Percentiles rank a stretch among this genome's conserved stretches.
Conservation (phyloP, 768 basidiomycete species). For the Boletellus sp. region DNA sequence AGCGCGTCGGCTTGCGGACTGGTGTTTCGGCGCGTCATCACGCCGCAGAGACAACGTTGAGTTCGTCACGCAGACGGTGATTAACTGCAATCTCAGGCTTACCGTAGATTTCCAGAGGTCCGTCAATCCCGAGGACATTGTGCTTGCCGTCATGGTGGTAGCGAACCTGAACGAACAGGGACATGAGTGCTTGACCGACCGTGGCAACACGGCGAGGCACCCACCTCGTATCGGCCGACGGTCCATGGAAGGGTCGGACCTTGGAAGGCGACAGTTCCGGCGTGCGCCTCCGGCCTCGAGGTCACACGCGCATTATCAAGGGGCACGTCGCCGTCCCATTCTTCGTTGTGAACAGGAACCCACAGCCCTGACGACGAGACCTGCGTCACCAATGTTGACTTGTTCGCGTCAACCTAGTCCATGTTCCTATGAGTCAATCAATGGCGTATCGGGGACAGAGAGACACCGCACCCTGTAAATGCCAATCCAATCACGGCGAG, state of each 20-base stretch:
- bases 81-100: constrained; percentile 25
- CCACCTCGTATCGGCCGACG: constrained; percentile 76
- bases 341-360: constrained; percentile 86
- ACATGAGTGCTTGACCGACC: background rate
- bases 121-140: constrained; percentile 85
- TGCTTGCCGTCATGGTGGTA: constrained; percentile 98
- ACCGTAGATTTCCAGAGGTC: constrained; percentile 89
- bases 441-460: background rate
- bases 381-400: constrained; percentile 76
- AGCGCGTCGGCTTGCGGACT: constrained; percentile 67
- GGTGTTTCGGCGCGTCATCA: constrained; percentile 6
- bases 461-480: constrained; percentile 63
- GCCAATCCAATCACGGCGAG: constrained; percentile 94
- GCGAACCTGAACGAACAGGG: constrained; percentile 49
- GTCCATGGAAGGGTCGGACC: constrained; percentile 83
- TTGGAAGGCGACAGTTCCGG: constrained; percentile 70
- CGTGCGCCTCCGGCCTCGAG: constrained; percentile 42
- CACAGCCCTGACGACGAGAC: constrained; percentile 87
- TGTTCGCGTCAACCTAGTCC: constrained; percentile 81
- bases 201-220: background rate
- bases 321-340: constrained; percentile 89
- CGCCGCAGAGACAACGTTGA: background rate
- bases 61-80: background rate
- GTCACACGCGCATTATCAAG: constrained; percentile 40
- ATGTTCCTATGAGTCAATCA: constrained; percentile 1